Evolutionary conservation across 805 yeast genomes (phyloP).

Genomic region (Candida germanica): DNA sequence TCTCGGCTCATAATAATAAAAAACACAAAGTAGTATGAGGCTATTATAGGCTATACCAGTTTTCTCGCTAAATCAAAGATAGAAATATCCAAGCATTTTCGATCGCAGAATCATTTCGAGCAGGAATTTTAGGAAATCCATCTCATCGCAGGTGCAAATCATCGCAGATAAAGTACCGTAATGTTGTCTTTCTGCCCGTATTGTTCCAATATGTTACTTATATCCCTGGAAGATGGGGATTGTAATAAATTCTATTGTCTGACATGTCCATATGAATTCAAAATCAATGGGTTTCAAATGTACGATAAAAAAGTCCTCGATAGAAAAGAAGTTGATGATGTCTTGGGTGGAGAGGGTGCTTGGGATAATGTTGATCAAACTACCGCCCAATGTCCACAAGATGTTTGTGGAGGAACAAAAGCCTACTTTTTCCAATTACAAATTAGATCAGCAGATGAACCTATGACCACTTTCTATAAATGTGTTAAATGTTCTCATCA

Average conservation of each 20-base stretch:
- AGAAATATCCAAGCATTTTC: no score
- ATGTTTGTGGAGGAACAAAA: constrained; percentile 78
- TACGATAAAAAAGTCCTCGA: constrained; percentile 81
- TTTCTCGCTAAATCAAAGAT: no score
- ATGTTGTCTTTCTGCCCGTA: constrained; percentile 96
- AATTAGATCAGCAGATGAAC: constrained; percentile 97
- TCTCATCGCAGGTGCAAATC: no score
- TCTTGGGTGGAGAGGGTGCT: constrained; percentile 93
- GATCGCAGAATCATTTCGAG: no score
- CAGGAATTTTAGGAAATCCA: no score
- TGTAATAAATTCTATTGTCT: constrained; percentile 78
- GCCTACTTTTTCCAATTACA: constrained; percentile 97
- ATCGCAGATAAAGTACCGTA: not conserved
- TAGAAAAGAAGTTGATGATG: constrained; percentile 92
- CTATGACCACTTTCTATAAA: constrained; percentile 97
- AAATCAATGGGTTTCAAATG: constrained; percentile 77
- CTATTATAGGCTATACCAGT: no score
- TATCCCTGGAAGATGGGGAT: constrained; percentile 42
- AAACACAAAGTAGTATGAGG: no score
- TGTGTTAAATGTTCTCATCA: constrained; percentile 91
- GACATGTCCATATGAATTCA: constrained; percentile 94
- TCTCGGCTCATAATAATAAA: no score
- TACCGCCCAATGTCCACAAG: constrained; percentile 85
- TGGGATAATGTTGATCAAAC: constrained; percentile 99
- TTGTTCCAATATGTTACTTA: constrained; percentile 86